These are phyloP conservation scores for Coprinellus micaceus DNA, from an alignment of 768 basidiomycete genomes.

Conservation along the genomic window DNA sequence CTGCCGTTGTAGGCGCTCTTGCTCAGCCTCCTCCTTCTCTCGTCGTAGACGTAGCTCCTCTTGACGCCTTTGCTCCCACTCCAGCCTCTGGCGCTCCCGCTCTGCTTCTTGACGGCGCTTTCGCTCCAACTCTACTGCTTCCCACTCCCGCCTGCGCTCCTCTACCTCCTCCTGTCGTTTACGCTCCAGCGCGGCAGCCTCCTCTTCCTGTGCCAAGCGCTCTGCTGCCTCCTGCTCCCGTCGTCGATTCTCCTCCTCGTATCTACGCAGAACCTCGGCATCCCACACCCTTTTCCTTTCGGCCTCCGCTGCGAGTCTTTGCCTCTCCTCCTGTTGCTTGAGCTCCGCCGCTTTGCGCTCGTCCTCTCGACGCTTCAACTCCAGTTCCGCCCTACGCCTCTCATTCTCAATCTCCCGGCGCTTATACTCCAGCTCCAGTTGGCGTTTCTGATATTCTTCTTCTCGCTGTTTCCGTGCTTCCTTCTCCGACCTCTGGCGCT, in stretches of 20 bases:
- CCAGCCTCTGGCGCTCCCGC: not conserved
- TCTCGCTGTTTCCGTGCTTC: not conserved
- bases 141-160: not conserved
- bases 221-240: not conserved
- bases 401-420: not conserved
- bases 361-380: not conserved
- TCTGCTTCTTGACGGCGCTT: not conserved
- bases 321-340: conserved; percentile 28
- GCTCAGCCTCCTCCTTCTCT: not conserved
- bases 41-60: not conserved
- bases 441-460: not conserved
- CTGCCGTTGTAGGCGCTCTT: conserved; percentile 16
- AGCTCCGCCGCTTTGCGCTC: conserved; percentile 16
- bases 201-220: not conserved
- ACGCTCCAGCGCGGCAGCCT: not conserved
- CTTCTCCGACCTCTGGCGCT: not conserved
- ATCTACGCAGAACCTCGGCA: not conserved
- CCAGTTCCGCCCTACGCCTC: not conserved
- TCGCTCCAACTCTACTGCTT: not conserved
- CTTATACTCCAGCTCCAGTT: not conserved
- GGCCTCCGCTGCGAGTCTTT: conserved; percentile 27
- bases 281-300: conserved; percentile 20
- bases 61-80: not conserved
- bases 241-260: not conserved
- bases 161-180: not conserved